Evolutionary conservation across 352 stramenopile species (phyloP), one percentile per base, ranked within the genome.

Genomic region (Phytophthora fragariae): DNA sequence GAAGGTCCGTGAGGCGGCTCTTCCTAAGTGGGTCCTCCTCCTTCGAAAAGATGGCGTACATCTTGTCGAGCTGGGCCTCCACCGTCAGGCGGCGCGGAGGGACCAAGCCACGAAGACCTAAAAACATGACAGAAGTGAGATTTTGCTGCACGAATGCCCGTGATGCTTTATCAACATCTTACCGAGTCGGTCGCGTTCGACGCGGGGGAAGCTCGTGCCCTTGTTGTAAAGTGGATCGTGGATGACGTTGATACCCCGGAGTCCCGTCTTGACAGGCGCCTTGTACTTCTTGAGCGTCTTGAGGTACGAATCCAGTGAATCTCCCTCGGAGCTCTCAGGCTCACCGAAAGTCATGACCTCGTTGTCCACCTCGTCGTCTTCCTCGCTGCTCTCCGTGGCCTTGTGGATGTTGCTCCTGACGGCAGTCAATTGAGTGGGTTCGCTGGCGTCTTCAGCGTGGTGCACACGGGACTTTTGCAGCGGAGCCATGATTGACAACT

Each of bases 1-100:
- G 96, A 52, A 99, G 77, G 71, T 98, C 95, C 57, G 81, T 95
- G 55, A 99, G 80, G 29, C 97, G 82, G 77, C 98, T 97, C 83
- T 99, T 98, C 52, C 83, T 81, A 57, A 99, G 91, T 35, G 89
- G 79, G 63, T 95, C 84, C 61, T 83, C 75, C 68, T 93, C 85
- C 54, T 87, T 52, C 47, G 78, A 82, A 57, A 84, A 93, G 27
- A 83, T 79, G 55, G 12, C 39, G 39, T 46, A 94, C 53, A 94
- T 56, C 70, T 95, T 95, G 24, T 82, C 73, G 33, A 93, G 80
- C 79, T 93, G 89, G 46, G 78, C 77, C 37, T 91, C 73, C 70
- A 95, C 86, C 52, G 82, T 82, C 37, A 97, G 75, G 17, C 80
- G 81, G n/a, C 88, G 85, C 19, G 91, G 90, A 5, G 91, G 92